Evolutionary conservation across 345 rosid species (phyloP).

Genomic region (Eucalyptus cloeziana): DNA sequence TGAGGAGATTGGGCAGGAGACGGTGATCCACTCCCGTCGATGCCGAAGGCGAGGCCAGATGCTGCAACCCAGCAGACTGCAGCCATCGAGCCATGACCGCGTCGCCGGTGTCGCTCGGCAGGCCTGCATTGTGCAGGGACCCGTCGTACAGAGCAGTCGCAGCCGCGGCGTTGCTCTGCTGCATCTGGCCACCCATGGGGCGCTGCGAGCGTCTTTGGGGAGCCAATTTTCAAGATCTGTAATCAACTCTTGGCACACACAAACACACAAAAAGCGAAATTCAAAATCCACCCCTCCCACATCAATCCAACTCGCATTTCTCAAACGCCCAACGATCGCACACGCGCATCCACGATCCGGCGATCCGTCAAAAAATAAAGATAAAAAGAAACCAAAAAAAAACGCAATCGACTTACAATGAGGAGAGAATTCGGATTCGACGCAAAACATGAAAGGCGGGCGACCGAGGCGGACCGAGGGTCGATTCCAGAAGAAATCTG

Average conservation of each 20-base stretch:
- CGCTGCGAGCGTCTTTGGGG: slow-evolving; percentile 99
- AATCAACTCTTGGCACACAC: slow-evolving; percentile 26
- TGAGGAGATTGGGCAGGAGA: slow-evolving; percentile 73
- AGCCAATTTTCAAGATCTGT: slow-evolving; percentile 93
- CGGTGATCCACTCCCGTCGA: slow-evolving; percentile 73
- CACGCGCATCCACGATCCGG: neutral
- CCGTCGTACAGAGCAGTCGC: slow-evolving; percentile 80
- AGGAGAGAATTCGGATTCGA: slow-evolving; percentile 37
- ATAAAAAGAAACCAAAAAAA: neutral
- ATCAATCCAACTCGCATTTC: neutral
- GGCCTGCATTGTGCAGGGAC: slow-evolving; percentile 50
- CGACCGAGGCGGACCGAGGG: neutral
- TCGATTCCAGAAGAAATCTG: neutral
- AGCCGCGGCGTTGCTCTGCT: slow-evolving; percentile 87
- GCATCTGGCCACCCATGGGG: slow-evolving; percentile 99
- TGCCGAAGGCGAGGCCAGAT: slow-evolving; percentile 95
- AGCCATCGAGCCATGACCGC: slow-evolving; percentile 99
- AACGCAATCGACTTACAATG: slow-evolving; percentile 27
- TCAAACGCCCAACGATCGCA: neutral
- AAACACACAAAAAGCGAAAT: neutral
- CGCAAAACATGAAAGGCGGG: slow-evolving; percentile 35
- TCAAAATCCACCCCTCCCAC: neutral
- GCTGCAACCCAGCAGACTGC: slow-evolving; percentile 99
- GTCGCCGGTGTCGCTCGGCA: slow-evolving; percentile 73
- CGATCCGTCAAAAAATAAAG: neutral